Evolutionary conservation across 169 alveolate species (phyloP).

Genomic region (Plasmodium malariae): DNA sequence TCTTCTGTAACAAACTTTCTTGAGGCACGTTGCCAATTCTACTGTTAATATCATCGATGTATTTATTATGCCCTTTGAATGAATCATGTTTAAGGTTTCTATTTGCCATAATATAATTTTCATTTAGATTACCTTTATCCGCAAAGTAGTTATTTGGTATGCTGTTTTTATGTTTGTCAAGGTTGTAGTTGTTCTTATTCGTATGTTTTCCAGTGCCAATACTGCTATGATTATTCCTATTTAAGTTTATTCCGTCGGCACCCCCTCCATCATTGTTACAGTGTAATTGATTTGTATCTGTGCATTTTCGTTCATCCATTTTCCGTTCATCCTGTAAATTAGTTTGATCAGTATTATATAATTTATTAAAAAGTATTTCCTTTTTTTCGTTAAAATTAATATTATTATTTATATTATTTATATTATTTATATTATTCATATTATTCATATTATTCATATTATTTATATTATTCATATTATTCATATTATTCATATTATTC

Average conservation of each 20-base stretch:
- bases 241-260: too few species aligned
- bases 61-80: background rate
- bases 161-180: background rate
- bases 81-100: slow-evolving; percentile 6
- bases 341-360: slow-evolving; percentile 40
- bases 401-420: background rate
- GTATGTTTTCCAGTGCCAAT: too few species aligned
- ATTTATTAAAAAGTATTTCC: slow-evolving; percentile 36
- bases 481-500: background rate
- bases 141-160: background rate
- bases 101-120: background rate
- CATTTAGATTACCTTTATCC: background rate
- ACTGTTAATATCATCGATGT: background rate
- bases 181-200: too few species aligned
- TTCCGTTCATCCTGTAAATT: slow-evolving; percentile 59
- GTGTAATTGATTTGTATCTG: too few species aligned
- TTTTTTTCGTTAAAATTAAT: slow-evolving; percentile 26
- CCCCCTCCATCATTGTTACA: too few species aligned
- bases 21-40: slow-evolving; percentile 12
- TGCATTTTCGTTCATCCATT: slow-evolving; percentile 15
- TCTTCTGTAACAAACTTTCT: slow-evolving; percentile 53
- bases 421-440: slow-evolving; percentile 4
- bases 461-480: background rate
- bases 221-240: too few species aligned
- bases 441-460: slow-evolving; percentile 2